Evolutionary conservation across 2,329 filamentous ascomycete species (phyloP).

Genomic region (Coleophoma cylindrospora): DNA sequence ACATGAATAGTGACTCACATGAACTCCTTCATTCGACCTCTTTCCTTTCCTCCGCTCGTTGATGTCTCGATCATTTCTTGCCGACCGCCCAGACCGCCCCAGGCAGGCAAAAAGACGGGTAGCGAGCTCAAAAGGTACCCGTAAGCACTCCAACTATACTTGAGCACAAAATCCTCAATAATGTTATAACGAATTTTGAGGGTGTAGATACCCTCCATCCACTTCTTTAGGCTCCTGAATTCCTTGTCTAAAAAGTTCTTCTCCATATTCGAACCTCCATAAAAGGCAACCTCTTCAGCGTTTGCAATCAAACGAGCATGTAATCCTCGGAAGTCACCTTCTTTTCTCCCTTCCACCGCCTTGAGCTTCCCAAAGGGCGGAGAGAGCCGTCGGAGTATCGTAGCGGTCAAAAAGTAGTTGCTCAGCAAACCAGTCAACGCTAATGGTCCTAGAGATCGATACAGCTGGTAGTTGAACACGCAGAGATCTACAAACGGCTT

Average conservation of each 20-base stretch:
- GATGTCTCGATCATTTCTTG: slow-evolving; percentile 55
- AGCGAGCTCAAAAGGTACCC: slow-evolving; percentile 91
- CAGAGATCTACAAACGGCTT: slow-evolving; percentile 96
- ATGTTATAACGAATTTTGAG: slow-evolving; percentile 99
- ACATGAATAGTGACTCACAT: slow-evolving; percentile 40
- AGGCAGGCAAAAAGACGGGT: slow-evolving; percentile 89
- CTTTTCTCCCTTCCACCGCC: slow-evolving; percentile 88
- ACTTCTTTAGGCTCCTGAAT: slow-evolving; percentile 86
- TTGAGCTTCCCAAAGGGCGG: slow-evolving; percentile 97
- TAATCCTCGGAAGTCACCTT: slow-evolving; percentile 89
- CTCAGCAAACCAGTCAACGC: slow-evolving; percentile 81
- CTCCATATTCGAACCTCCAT: slow-evolving; percentile 92
- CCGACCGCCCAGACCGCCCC: slow-evolving; percentile 77
- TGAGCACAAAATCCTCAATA: slow-evolving; percentile 94
- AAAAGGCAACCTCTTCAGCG: slow-evolving; percentile 96
- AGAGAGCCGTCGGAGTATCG: slow-evolving; percentile 79
- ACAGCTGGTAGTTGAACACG: slow-evolving; percentile 97
- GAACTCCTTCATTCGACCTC: slow-evolving; percentile 93
- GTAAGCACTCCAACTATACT: slow-evolving; percentile 98
- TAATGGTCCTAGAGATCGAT: slow-evolving; percentile 82
- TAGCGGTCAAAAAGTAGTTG: slow-evolving; percentile 93
- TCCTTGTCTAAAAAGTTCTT: slow-evolving; percentile 87
- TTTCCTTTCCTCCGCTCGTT: slow-evolving; percentile 58
- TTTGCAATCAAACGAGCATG: slow-evolving; percentile 93
- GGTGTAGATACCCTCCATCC: slow-evolving; percentile 98